These are phyloP conservation scores for Fennellomyces sp. DNA, from an alignment of 371 early-diverging fungal species.

Conservation along the genomic window DNA sequence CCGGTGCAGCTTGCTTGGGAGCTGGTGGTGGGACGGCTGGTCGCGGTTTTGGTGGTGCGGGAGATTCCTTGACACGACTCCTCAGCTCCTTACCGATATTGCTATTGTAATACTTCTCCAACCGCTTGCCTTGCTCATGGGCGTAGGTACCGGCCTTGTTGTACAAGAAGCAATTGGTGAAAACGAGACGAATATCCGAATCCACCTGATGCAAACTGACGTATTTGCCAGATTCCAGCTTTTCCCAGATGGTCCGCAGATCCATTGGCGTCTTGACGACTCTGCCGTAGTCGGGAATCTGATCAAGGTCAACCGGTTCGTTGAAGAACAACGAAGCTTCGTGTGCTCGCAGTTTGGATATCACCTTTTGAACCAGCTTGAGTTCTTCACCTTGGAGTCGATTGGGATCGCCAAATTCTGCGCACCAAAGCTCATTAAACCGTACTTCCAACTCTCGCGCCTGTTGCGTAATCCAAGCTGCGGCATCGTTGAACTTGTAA, in stretches of 20 bases:
- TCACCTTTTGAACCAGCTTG: conserved; percentile 34
- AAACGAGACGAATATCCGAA: conserved; percentile 65
- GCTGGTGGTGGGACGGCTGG: neutral
- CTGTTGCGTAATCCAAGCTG: conserved; percentile 51
- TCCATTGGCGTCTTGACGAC: conserved; percentile 97
- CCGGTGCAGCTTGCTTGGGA: neutral
- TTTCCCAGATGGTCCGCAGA: conserved; percentile 84
- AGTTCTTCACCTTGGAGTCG: conserved; percentile 39
- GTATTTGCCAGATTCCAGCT: conserved; percentile 69
- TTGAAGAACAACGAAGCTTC: conserved; percentile 61
- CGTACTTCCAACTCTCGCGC: conserved; percentile 37
- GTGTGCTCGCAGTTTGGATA: conserved; percentile 38
- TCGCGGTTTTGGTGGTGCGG: neutral
- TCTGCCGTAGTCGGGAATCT: conserved; percentile 84
- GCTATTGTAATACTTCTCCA: conserved; percentile 60
- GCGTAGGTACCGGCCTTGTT: conserved; percentile 85
- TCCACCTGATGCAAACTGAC: conserved; percentile 47
- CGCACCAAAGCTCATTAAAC: conserved; percentile 45
- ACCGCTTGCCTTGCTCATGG: conserved; percentile 70
- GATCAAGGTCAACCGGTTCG: conserved; percentile 90
- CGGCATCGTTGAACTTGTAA: conserved; percentile 85
- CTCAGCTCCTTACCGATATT: conserved; percentile 60
- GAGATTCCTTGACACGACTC: conserved; percentile 13
- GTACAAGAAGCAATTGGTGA: conserved; percentile 91
- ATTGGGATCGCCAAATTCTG: conserved; percentile 42